Base-by-base conservation (phyloP, 164 flowering plant genomes). In the Umbilicus rupestris region DNA sequence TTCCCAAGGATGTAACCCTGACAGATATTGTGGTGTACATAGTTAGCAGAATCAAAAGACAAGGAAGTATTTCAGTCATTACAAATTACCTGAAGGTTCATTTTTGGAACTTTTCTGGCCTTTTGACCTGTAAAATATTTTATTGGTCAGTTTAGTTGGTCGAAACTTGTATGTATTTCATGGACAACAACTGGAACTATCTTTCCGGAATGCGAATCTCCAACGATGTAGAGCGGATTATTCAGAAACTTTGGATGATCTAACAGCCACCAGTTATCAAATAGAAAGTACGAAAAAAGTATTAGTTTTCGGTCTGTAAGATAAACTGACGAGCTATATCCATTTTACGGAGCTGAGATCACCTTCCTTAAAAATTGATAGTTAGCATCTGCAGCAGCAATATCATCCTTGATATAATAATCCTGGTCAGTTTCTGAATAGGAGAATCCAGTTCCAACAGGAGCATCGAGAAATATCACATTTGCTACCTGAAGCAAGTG, bases 181-280 rank as follows among this genome's bases (percentile, higher is more conserved):
- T 31, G 37, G 17, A 66, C 67, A 15, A 77, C 37, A 31, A 77
- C 63, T 0, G 80, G 77, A 45, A 68, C 71, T 31, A 72, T 47
- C 52, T 46, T 72, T 35, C 83, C 83, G 0, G 77, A 71, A 63
- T 73, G 77, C 1, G 80, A 75, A 68, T 77, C 80, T 6, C 83
- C 83, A 2, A 47, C 71, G 35, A 77, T 30, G 60, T 72, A 75
- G 7, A 80, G 66, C 12, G 60, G 73, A 65, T 73, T 73, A 1
- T 30, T 28, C 17, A 70, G 3, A 41, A 73, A 80, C 1, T 30
- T 49, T 3, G 77, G 78, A 55, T 77, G 78, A n/a, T 55, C 64
- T 15, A 62, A 22, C 39, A 80, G n/a, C 80, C 80, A 80, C 83
- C 77, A 72, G 52, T 63, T 67, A n/a, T 5, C 6, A 28, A 55